Evolutionary conservation across 2,329 filamentous ascomycete species (phyloP), one percentile per base, ranked within the genome.

Genomic region (Cercospora sesami): DNA sequence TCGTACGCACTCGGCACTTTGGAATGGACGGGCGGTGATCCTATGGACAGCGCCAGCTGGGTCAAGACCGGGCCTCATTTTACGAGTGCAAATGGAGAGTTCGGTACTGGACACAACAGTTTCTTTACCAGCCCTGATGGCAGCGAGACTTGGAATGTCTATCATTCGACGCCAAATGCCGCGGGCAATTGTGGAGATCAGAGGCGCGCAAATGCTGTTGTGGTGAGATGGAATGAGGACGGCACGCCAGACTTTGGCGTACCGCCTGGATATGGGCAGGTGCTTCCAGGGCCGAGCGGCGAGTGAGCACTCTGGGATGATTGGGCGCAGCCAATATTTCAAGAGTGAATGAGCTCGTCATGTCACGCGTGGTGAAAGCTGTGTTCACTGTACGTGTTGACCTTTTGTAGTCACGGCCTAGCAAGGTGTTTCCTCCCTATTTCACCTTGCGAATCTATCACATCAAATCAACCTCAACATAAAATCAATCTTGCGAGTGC

Each of bases 91-190:
- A 87, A 87, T 67, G 85, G 85, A 3, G 86, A 86, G 73, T 87
- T 84, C 60, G 64, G 45, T 7, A 64, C 60, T 8, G 58, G 48
- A 18, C 42, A 42, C 39, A 60, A 55, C 60, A 85, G 84, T 2
- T 88, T 88, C 80, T 87, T 89, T 77, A 78, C 76, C 30, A 87
- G 84, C 69, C 85, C 86, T 0, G 85, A 87, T 68, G 84, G 81
- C 3, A 82, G 77, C 0, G 81, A 87, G 75, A 84, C 81, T 2
- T 88, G 82, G 82, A 86, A 85, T 62, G 82, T 85, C 0, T 88
- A 85, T 75, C 85, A 88, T 70, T 86, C 86, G 0, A 86, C 85
- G 0, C 77, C 79, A 1, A 83, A 81, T 67, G 77, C 79, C 10
- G 77, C 76, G 0, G 86, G 86, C 0, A 80, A 82, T 1, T 88